Conservation (phyloP, 78 protist species). For the Neovahlkampfia damariscottae region DNA sequence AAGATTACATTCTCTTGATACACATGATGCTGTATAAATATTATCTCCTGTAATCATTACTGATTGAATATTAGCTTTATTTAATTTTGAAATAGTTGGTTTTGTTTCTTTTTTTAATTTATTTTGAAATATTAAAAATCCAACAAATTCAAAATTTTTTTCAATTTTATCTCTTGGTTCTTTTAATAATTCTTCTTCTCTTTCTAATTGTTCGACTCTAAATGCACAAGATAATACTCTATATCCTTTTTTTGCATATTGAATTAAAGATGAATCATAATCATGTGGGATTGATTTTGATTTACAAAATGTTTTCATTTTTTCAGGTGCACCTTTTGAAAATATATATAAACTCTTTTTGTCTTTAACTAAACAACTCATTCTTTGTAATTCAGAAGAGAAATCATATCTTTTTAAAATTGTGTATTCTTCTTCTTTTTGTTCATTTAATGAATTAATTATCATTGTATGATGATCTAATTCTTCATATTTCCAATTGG, state of each 20-base stretch:
- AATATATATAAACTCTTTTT: too few species aligned
- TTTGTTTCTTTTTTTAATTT: constrained; percentile 65
- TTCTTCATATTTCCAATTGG: too few species aligned
- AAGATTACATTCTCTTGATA: constrained; percentile 48
- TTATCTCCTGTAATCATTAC: constrained; percentile 98
- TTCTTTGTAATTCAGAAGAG: not conserved
- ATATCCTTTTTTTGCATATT: constrained; percentile 41
- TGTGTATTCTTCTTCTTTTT: too few species aligned
- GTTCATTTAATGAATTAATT: too few species aligned
- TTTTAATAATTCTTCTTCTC: not conserved
- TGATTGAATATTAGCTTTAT: constrained; percentile 37
- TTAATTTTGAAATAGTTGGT: constrained; percentile 31
- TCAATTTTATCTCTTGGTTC: constrained; percentile 43
- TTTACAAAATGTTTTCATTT: too few species aligned
- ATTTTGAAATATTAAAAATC: constrained; percentile 72
- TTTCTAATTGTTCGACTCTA: not conserved
- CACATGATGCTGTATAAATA: constrained; percentile 82
- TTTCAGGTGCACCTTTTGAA: too few species aligned
- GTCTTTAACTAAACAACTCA: not conserved
- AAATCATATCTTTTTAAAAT: too few species aligned
- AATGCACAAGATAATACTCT: constrained; percentile 79
- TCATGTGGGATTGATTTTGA: constrained; percentile 24
- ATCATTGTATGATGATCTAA: too few species aligned
- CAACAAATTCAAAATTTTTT: constrained; percentile 68
- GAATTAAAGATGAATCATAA: constrained; percentile 25